phyloP scores from a whole-genome alignment of 345 rosid genomes.

The Rhodomyrtus tomentosa region DNA sequence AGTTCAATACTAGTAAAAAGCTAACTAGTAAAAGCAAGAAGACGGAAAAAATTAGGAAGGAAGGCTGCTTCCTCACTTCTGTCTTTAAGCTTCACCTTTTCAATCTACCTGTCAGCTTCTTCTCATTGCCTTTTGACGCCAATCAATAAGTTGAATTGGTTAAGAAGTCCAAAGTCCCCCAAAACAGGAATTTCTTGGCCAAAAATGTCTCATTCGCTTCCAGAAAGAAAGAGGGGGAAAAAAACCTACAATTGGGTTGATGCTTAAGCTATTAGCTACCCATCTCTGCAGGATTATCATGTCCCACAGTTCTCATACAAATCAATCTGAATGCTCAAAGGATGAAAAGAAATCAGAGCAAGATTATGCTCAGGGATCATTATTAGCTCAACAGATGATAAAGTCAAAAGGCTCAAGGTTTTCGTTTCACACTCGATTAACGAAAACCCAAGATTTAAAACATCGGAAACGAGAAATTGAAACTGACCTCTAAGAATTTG shows the following conservation, averaged over 20 bases:
- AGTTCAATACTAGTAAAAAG: neutral
- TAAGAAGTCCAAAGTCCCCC: neutral
- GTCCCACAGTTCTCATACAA: neutral
- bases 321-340: neutral
- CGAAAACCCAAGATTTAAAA: neutral
- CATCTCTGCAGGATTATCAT: neutral
- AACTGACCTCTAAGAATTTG: conserved; percentile 55
- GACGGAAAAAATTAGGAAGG: neutral
- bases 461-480: neutral
- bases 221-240: neutral
- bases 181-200: neutral
- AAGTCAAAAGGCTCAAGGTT: neutral
- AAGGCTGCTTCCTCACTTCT: neutral
- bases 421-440: neutral
- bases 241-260: neutral
- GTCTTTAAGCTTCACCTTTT: neutral
- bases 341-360: neutral
- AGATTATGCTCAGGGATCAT: neutral
- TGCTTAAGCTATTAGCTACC: neutral
- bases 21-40: neutral
- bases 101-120: neutral
- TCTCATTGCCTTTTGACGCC: neutral
- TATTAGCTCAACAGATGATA: neutral
- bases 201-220: neutral
- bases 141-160: neutral